phyloP scores from a whole-genome alignment of 495 filamentous ascomycete genomes.

The Xylaria telfairii region DNA sequence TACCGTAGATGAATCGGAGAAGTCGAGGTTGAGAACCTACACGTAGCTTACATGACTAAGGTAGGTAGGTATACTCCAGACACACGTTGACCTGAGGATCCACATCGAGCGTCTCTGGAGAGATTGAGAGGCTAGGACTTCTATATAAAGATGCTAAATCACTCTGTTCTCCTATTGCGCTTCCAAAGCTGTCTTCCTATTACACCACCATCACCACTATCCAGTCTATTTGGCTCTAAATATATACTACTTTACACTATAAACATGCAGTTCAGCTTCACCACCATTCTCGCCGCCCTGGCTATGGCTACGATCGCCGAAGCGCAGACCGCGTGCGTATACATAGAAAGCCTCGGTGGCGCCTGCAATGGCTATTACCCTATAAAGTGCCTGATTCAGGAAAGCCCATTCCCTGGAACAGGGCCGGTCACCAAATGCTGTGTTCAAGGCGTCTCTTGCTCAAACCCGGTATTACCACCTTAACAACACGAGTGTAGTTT shows the following conservation, averaged over 20 bases:
- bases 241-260: slow-evolving; percentile 18
- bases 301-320: slow-evolving; percentile 17
- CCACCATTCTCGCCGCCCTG: slow-evolving; percentile 18
- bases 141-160: slow-evolving; percentile 20
- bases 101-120: slow-evolving; percentile 4
- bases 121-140: slow-evolving; percentile 9
- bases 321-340: slow-evolving; percentile 5
- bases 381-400: slow-evolving; percentile 11
- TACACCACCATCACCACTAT: slow-evolving; percentile 6
- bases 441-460: slow-evolving; percentile 11
- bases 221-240: slow-evolving; percentile 17
- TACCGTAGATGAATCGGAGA: background rate
- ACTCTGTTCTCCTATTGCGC: slow-evolving; percentile 8
- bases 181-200: slow-evolving; percentile 14
- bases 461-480: slow-evolving; percentile 21
- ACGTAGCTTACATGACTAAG: background rate
- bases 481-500: slow-evolving; percentile 14
- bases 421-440: slow-evolving; percentile 18
- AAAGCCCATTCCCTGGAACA: slow-evolving; percentile 20
- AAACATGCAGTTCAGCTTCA: slow-evolving; percentile 25
- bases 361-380: slow-evolving; percentile 22
- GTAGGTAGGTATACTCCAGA: slow-evolving; percentile 18
- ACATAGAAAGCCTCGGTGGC: slow-evolving; percentile 22
- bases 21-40: background rate
- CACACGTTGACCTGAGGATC: background rate